phyloP scores from a whole-genome alignment of 768 basidiomycete species.

The Xerocomus potaroensis region DNA sequence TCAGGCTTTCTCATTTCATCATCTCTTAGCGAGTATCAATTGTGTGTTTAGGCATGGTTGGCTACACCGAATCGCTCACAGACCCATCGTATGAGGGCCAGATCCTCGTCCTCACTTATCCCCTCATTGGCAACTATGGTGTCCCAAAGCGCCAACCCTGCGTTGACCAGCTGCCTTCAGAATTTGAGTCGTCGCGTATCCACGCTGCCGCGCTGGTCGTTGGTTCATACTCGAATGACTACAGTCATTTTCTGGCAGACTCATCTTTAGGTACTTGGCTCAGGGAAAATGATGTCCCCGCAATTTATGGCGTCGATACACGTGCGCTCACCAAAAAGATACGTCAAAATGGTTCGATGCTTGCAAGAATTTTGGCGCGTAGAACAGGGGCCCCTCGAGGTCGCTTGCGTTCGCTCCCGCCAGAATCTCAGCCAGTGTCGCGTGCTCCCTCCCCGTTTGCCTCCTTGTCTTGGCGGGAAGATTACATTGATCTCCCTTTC shows the following conservation, averaged over 20 bases:
- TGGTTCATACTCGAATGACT: slow-evolving; percentile 90
- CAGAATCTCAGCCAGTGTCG: slow-evolving; percentile 39
- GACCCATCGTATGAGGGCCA: slow-evolving; percentile 99
- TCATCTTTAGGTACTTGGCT: slow-evolving; percentile 91
- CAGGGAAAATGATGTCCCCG: slow-evolving; percentile 91
- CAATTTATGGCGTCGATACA: slow-evolving; percentile 94
- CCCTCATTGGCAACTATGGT: slow-evolving; percentile 95
- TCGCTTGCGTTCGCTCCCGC: slow-evolving; percentile 32
- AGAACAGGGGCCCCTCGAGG: slow-evolving; percentile 43
- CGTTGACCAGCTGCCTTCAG: slow-evolving; percentile 55
- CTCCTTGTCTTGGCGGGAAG: slow-evolving; percentile 68
- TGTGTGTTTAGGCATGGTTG: slow-evolving; percentile 82
- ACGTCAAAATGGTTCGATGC: slow-evolving; percentile 90
- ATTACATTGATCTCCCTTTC: slow-evolving; percentile 81
- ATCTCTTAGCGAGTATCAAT: slow-evolving; percentile 13
- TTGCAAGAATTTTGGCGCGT: slow-evolving; percentile 77
- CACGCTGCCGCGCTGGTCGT: slow-evolving; percentile 91
- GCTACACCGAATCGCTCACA: slow-evolving; percentile 96
- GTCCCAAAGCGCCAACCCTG: slow-evolving; percentile 66
- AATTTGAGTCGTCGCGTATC: slow-evolving; percentile 94
- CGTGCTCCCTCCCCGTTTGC: slow-evolving; percentile 52
- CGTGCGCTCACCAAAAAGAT: slow-evolving; percentile 95
- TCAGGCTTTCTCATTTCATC: slow-evolving; percentile 37
- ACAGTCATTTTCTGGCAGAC: slow-evolving; percentile 89
- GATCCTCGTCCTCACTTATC: slow-evolving; percentile 96